These are phyloP conservation scores for Senna tora DNA, from an alignment of 306 rosid genomes.

Conservation along the genomic window DNA sequence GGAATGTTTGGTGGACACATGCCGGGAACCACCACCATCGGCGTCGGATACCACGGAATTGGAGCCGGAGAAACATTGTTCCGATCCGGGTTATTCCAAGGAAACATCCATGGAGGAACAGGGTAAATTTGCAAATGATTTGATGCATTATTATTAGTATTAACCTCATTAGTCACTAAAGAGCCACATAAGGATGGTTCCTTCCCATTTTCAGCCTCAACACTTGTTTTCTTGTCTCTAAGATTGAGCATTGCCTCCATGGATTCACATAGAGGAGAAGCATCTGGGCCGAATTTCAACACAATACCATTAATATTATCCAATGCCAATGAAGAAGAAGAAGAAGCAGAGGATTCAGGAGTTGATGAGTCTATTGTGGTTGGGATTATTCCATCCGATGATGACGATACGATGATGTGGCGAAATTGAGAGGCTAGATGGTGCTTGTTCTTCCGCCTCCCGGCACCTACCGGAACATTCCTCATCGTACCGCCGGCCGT, in stretches of 20 bases:
- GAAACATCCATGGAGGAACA: conserved; percentile 53
- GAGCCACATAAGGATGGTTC: conserved; percentile 44
- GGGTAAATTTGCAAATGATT: conserved; percentile 48
- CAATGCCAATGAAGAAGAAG: conserved; percentile 36
- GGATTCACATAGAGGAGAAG: conserved; percentile 49
- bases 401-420: conserved; percentile 52
- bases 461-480: conserved; percentile 77
- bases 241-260: conserved; percentile 54
- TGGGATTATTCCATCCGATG: conserved; percentile 51
- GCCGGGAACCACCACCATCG: conserved; percentile 56
- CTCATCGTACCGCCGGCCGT: conserved; percentile 87
- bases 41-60: conserved; percentile 36
- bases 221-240: conserved; percentile 40
- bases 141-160: conserved; percentile 12
- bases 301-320: conserved; percentile 50
- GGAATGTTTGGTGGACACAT: conserved; percentile 50
- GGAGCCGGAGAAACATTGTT: conserved; percentile 34
- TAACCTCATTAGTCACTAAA: conserved; percentile 42
- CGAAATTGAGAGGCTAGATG: conserved; percentile 58
- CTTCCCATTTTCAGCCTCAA: conserved; percentile 46
- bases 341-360: conserved; percentile 37
- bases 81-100: conserved; percentile 53
- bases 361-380: conserved; percentile 27
- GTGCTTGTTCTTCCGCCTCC: conserved; percentile 74
- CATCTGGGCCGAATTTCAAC: conserved; percentile 61